Base-by-base conservation (phyloP, 2,329 filamentous ascomycete species). In the Aspergillus aculeatinus region DNA sequence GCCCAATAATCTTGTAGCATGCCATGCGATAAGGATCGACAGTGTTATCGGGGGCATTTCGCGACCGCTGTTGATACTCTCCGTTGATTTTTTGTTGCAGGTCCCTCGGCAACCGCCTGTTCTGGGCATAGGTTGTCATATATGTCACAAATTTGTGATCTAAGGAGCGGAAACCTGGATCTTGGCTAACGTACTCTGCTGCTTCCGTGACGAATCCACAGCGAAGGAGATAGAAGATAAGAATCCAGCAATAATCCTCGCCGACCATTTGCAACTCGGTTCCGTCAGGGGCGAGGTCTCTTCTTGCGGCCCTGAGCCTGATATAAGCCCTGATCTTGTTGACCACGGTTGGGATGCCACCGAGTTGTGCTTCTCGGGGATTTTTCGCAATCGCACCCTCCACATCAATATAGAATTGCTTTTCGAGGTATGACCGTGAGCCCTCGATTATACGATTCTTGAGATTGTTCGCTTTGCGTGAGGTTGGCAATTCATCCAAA, bases 1-100 rank as follows among this genome's bases (percentile, higher is more conserved):
- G 92, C 50, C 96, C 95, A 68, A 99, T 89, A 63, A 99, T 88
- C 82, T 99, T 98, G 83, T 98, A 98, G 75, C 95, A 97, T 51
- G 94, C 93, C 87, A 96, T 93, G 57, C 92, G 88, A 80, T 96
- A 99, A 27, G 95, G 95, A 74, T 99, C 95, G 64, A 96, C 87
- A 1, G 91, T 90, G 72, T 93, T 89, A 60, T 95, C 91, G 0
- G 91, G 90, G 0, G 91, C 91, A 69, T 96, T 91, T 65, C 91
- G 89, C 27, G 88, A 85, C 50, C 92, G 88, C 73, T 96, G 91
- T 55, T 89, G 89, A 76, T 96, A 97, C 72, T 97, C 93, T 64
- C 90, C 91, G 67, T 90, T 90, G 77, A 96, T 96, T 64, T 91
- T 90, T 67, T 92, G 90, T 70, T 96, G 90, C 59, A 96, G 79